phyloP scores from a whole-genome alignment of 169 alveolate genomes.

The Plasmodium gaboni region DNA sequence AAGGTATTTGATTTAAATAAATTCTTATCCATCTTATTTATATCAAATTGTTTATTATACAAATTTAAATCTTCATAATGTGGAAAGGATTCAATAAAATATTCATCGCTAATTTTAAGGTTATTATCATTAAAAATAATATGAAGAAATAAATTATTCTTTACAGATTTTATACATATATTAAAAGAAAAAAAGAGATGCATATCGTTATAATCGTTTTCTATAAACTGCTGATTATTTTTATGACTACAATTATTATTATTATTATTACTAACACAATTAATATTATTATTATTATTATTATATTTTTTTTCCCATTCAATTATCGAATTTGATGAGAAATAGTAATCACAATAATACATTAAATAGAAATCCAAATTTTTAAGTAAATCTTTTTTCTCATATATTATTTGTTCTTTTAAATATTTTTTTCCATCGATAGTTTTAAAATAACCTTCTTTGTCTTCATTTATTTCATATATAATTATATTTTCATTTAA shows the following conservation, averaged over 20 bases:
- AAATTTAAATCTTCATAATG: slow-evolving; percentile 21
- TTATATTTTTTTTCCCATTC: not conserved
- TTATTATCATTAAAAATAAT: slow-evolving; percentile 23
- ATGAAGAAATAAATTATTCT: slow-evolving; percentile 11
- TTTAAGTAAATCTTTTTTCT: slow-evolving; percentile 17
- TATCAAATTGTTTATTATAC: slow-evolving; percentile 41
- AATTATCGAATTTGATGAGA: slow-evolving; percentile 31
- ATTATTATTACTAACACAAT: not conserved
- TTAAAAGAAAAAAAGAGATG: slow-evolving; percentile 5
- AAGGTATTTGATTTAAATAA: slow-evolving; percentile 59
- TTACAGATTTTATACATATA: slow-evolving; percentile 15
- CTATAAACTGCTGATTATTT: not conserved
- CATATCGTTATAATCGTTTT: not conserved
- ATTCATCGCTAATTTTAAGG: not conserved
- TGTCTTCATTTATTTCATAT: slow-evolving; percentile 16
- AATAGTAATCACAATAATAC: slow-evolving; percentile 52
- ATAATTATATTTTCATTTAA: slow-evolving; percentile 30
- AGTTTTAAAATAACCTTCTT: not conserved
- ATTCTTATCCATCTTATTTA: slow-evolving; percentile 60
- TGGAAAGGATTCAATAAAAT: not conserved
- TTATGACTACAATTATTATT: not conserved
- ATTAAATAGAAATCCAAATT: not conserved
- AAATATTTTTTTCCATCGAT: slow-evolving; percentile 16
- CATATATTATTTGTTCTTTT: slow-evolving; percentile 35
- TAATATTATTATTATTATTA: not conserved